Evolutionary conservation across 164 flowering plant species (phyloP), one percentile per base, ranked within the genome.

Genomic region (Piper betle): DNA sequence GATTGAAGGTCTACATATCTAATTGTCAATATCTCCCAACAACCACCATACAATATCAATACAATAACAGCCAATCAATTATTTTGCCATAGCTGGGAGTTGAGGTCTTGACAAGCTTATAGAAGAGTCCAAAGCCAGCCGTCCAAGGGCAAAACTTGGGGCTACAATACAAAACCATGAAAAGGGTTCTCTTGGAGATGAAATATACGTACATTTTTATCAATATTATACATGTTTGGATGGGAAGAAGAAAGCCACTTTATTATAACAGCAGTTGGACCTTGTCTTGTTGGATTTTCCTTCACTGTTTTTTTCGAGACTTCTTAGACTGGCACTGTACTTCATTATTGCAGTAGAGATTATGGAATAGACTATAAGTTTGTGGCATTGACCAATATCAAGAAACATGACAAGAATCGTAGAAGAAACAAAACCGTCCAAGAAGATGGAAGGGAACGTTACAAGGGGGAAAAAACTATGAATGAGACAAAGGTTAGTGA

Each of bases 401-500:
- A 48, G 50, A 57, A 52, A 63, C 15, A 55, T 25, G 33, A 56
- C 56, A 60, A 15, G 18, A 25, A 48, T 10, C 53, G n/a, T 48
- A 52, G 56, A 61, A 57, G 59, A 69, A 69, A 68, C 65, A 59
- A 60, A 66, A 52, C 57, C 20, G 42, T 55, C 58, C 53, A 52
- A 60, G 62, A 18, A 57, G n/a, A 53, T 52, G 52, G 39, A 39
- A 43, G 48, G 58, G 60, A 37, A 68, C 66, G 66, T 57, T 39
- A 66, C 55, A 25, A 4, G 11, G 37, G 33, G 33, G 9, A 40
- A 43, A 68, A 69, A 57, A 57, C 18, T 55, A 59, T 56, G 74
- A 76, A 68, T 66, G 69, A 55, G 82, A 81, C 75, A 63, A 64
- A 40, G 64, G 53, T 55, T 56, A 75, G 67, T 67, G 63, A 38